Evolutionary conservation across 441 rosid genomes (phyloP).

Genomic region (Geranium incanum): DNA sequence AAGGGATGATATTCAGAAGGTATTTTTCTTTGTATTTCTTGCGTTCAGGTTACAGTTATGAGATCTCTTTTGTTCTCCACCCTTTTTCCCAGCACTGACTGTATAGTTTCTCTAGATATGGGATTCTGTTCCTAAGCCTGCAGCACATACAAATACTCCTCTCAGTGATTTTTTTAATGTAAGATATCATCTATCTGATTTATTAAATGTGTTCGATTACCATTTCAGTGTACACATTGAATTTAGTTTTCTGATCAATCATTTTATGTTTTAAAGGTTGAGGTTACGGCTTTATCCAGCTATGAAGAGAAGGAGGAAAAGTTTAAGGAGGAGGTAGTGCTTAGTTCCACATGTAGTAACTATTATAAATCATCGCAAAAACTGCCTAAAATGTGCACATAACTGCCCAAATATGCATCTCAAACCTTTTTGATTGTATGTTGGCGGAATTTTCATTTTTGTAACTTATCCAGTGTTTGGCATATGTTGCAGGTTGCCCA

Average conservation of each 20-base stretch:
- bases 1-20: slow-evolving; percentile 90
- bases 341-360: slow-evolving; percentile 8
- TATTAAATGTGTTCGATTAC: background rate
- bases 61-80: slow-evolving; percentile 5
- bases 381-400: background rate
- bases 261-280: slow-evolving; percentile 51
- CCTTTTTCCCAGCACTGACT: slow-evolving; percentile 18
- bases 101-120: slow-evolving; percentile 63
- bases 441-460: background rate
- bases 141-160: slow-evolving; percentile 49
- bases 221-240: background rate
- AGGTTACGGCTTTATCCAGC: slow-evolving; percentile 73
- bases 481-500: slow-evolving; percentile 51
- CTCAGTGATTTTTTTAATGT: slow-evolving; percentile 85
- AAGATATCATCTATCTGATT: slow-evolving; percentile 20
- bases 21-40: slow-evolving; percentile 22
- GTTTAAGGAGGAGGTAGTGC: slow-evolving; percentile 69
- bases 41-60: background rate
- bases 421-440: background rate
- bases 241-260: slow-evolving; percentile 1
- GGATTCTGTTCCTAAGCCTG: slow-evolving; percentile 69
- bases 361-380: background rate
- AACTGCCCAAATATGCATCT: slow-evolving; percentile 6
- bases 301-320: slow-evolving; percentile 70
- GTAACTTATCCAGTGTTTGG: slow-evolving; percentile 8